These are phyloP conservation scores for Biscutella laevigata DNA, from an alignment of 441 rosid species.

Conservation along the genomic window DNA sequence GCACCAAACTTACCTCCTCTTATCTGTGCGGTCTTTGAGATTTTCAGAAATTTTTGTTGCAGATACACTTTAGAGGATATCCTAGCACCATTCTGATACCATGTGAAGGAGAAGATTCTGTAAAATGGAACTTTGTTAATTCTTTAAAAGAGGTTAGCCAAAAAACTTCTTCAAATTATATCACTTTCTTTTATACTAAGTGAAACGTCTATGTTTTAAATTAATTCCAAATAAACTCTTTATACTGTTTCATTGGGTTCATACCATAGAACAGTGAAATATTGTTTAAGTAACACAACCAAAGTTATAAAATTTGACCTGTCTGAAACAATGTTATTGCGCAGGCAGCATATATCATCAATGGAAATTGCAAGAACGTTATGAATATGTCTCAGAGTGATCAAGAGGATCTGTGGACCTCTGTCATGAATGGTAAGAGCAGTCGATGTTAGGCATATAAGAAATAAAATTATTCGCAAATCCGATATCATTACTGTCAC, in stretches of 20 bases:
- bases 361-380: conserved; percentile 80
- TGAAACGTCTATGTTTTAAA: not conserved
- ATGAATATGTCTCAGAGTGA: conserved; percentile 88
- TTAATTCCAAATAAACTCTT: not conserved
- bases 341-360: conserved; percentile 87
- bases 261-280: not conserved
- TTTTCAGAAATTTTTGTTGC: conserved; percentile 17
- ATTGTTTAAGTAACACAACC: not conserved
- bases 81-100: conserved; percentile 68
- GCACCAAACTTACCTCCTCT: not conserved
- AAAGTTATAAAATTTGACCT: not conserved
- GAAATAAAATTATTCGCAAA: not conserved
- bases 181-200: not conserved
- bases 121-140: conserved; percentile 89
- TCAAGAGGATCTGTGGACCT: conserved; percentile 70
- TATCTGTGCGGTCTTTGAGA: not conserved
- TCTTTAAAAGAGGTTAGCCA: conserved; percentile 88
- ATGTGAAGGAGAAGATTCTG: conserved; percentile 89
- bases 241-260: not conserved
- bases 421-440: conserved; percentile 58
- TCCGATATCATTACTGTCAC: not conserved
- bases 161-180: not conserved
- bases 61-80: conserved; percentile 95
- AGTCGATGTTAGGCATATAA: not conserved
- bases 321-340: not conserved